These are phyloP conservation scores for Dorcoceras hygrometricum DNA, from an alignment of 257 asterid species.

Conservation along the genomic window DNA sequence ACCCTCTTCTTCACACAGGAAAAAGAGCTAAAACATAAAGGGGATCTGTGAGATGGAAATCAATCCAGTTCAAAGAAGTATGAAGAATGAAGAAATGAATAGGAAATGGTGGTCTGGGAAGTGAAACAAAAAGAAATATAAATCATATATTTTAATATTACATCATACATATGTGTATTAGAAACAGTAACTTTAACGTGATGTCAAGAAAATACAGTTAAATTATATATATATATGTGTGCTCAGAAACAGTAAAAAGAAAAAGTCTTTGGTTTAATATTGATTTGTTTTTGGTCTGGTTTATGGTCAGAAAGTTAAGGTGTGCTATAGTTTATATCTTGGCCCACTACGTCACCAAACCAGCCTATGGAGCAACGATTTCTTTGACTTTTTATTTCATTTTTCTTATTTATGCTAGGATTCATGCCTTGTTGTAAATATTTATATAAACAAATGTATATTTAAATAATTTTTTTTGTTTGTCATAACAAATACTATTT, in stretches of 20 bases:
- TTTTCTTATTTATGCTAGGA: neutral
- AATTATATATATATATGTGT: too few species aligned
- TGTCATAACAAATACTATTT: too few species aligned
- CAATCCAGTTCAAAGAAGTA: neutral
- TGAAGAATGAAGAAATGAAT: neutral
- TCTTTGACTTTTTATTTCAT: neutral
- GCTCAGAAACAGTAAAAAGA: too few species aligned
- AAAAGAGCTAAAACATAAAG: neutral
- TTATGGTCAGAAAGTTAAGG: neutral
- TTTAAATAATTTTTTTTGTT: too few species aligned
- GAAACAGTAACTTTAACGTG: too few species aligned
- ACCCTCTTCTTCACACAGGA: neutral
- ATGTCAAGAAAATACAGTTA: too few species aligned
- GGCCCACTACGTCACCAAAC: neutral
- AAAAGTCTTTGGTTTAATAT: neutral
- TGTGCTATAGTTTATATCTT: too few species aligned
- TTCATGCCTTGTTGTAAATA: too few species aligned
- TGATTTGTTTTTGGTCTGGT: neutral
- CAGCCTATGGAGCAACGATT: neutral
- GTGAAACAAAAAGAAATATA: too few species aligned
- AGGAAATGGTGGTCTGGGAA: neutral
- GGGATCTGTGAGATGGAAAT: neutral
- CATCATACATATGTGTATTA: too few species aligned
- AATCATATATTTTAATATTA: neutral
- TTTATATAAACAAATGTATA: too few species aligned